Evolutionary conservation across 768 basidiomycete genomes (phyloP).

Genomic region (Hygrophoropsis aurantiaca): DNA sequence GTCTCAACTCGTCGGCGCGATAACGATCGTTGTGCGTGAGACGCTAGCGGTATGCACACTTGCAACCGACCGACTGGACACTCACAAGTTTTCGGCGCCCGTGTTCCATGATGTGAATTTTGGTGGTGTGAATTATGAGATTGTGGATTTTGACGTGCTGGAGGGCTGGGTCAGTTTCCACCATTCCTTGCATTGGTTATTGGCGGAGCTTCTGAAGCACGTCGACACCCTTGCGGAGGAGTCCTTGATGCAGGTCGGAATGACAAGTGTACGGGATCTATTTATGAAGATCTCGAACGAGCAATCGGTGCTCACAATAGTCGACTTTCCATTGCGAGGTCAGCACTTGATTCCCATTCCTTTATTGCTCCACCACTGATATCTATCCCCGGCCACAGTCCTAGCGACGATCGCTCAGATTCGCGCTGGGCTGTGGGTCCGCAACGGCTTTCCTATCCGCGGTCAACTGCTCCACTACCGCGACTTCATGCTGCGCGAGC

Average conservation of each 20-base stretch:
- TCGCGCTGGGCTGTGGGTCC: slow-evolving; percentile 93
- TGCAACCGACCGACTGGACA: slow-evolving; percentile 66
- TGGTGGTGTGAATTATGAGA: slow-evolving; percentile 54
- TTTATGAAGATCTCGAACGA: slow-evolving; percentile 63
- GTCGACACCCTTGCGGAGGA: slow-evolving; percentile 64
- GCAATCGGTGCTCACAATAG: slow-evolving; percentile 66
- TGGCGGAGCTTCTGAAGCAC: slow-evolving; percentile 87
- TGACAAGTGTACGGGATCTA: slow-evolving; percentile 57
- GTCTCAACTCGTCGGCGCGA: slow-evolving; percentile 63
- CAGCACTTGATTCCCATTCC: slow-evolving; percentile 21
- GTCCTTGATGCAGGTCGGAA: slow-evolving; percentile 49
- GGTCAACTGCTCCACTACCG: slow-evolving; percentile 95
- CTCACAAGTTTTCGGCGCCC: slow-evolving; percentile 60
- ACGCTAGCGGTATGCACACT: slow-evolving; percentile 73
- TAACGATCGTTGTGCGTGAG: slow-evolving; percentile 66
- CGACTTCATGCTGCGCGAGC: slow-evolving; percentile 92
- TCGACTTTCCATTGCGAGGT: slow-evolving; percentile 92
- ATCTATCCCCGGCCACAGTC: slow-evolving; percentile 55
- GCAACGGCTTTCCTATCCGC: slow-evolving; percentile 94
- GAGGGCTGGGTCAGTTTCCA: slow-evolving; percentile 90
- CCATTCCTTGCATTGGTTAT: slow-evolving; percentile 87
- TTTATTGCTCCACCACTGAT: slow-evolving; percentile 1
- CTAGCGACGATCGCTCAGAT: slow-evolving; percentile 93
- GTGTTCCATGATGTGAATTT: slow-evolving; percentile 68
- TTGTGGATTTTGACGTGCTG: slow-evolving; percentile 76